Conservation (phyloP, 1,284 basidiomycete species). For the Mycosarcoma maydis region DNA sequence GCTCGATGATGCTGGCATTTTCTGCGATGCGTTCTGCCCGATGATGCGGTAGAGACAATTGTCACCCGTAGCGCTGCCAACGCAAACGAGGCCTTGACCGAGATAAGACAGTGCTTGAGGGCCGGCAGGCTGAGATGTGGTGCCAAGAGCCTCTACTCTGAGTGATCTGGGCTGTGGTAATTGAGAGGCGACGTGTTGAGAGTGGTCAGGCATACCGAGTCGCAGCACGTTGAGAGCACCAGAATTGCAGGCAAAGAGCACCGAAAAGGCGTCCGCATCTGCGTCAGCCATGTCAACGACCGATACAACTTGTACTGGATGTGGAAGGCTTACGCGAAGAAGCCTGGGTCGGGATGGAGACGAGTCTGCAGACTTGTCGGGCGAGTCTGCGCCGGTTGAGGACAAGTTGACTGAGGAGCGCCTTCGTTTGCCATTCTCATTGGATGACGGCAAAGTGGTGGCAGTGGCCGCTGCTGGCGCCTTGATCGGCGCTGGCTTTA, state of each 20-base stretch:
- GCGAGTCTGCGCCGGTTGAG: constrained; percentile 2
- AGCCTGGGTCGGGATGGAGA: constrained; percentile 20
- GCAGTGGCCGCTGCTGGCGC: neutral
- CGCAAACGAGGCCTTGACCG: constrained; percentile 53
- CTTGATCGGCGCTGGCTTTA: constrained; percentile 3
- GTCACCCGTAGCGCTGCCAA: constrained; percentile 57
- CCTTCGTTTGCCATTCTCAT: constrained; percentile 54
- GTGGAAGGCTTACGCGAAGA: constrained; percentile 36
- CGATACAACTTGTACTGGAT: constrained; percentile 52
- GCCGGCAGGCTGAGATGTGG: constrained; percentile 43
- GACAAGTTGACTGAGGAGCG: constrained; percentile 37
- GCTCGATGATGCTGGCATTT: neutral
- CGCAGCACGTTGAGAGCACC: constrained; percentile 39
- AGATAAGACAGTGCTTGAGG: constrained; percentile 51
- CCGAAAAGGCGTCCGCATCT: constrained; percentile 13
- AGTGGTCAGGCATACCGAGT: constrained; percentile 21
- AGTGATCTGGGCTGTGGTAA: constrained; percentile 23
- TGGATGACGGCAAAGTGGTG: constrained; percentile 20
- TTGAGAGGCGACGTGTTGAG: neutral
- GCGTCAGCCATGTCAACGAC: constrained; percentile 19
- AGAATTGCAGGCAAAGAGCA: constrained; percentile 45
- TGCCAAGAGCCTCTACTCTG: constrained; percentile 36
- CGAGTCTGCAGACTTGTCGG: constrained; percentile 6
- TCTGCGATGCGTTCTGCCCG: constrained; percentile 8
- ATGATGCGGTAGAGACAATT: constrained; percentile 46